A percentile compares a stretch with the other conserved stretches of the same genome.
Evolutionary conservation across 202 grass and related monocot species (phyloP).

Genomic region (Carex arenaria): DNA sequence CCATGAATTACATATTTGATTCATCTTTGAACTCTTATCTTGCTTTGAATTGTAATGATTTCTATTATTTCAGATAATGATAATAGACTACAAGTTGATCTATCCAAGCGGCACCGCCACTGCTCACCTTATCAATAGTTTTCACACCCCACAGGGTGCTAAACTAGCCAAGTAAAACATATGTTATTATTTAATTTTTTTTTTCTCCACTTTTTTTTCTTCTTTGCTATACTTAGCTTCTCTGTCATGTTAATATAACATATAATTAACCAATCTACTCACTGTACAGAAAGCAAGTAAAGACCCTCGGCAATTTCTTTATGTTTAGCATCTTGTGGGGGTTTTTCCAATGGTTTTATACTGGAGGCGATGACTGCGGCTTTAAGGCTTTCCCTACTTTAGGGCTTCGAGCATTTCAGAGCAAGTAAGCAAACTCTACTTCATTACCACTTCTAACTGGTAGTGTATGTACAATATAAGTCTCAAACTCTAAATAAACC

Average conservation of each 20-base stretch:
- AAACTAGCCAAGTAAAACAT: slow-evolving; percentile 34
- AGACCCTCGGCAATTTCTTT: slow-evolving; percentile 53
- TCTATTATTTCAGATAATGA: slow-evolving; percentile 35
- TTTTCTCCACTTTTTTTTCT: neutral
- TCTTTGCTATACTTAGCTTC: neutral
- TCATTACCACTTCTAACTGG: neutral
- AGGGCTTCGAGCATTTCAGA: slow-evolving; percentile 58
- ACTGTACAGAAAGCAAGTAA: slow-evolving; percentile 51
- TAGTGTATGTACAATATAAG: neutral
- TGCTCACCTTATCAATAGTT: slow-evolving; percentile 39
- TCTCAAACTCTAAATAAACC: neutral
- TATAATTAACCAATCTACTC: neutral
- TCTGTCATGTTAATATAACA: neutral
- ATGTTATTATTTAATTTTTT: neutral
- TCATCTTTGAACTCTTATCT: neutral
- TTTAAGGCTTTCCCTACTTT: slow-evolving; percentile 63
- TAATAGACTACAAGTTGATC: slow-evolving; percentile 37
- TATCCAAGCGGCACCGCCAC: slow-evolving; percentile 45
- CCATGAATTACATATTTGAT: neutral
- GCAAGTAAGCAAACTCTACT: slow-evolving; percentile 33
- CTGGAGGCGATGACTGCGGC: slow-evolving; percentile 52
- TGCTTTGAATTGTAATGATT: neutral
- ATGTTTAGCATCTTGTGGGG: slow-evolving; percentile 64
- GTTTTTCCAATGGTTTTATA: slow-evolving; percentile 74
- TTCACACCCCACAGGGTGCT: slow-evolving; percentile 34